Evolutionary conservation across 2,329 filamentous ascomycete genomes (phyloP).

Genomic region (Monosporascus sp.): DNA sequence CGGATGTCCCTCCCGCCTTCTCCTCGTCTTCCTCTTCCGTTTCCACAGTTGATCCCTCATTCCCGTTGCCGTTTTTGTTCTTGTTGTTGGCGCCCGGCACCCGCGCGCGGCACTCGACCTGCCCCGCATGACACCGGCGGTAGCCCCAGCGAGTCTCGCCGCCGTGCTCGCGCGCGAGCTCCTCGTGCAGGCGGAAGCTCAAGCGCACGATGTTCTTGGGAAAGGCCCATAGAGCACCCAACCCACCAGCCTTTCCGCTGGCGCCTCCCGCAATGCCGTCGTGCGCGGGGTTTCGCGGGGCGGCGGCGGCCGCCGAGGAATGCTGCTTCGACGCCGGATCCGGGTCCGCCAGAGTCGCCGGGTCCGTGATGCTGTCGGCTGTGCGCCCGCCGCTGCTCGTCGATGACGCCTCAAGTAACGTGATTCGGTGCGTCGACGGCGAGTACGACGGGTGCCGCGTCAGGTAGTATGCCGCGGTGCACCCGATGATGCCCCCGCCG

Average conservation of each 20-base stretch:
- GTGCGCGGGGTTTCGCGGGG: constrained; percentile 23
- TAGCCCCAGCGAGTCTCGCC: constrained; percentile 69
- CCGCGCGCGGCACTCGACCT: constrained; percentile 26
- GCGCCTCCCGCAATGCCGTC: constrained; percentile 63
- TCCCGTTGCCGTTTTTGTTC: not conserved
- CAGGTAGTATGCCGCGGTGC: constrained; percentile 67
- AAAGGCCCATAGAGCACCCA: constrained; percentile 71
- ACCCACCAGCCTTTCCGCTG: constrained; percentile 71
- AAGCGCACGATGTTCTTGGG: constrained; percentile 64
- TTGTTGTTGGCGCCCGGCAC: constrained; percentile 16
- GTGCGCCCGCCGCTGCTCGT: constrained; percentile 28
- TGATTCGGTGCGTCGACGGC: constrained; percentile 59
- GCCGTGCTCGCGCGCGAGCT: constrained; percentile 62
- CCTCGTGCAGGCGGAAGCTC: constrained; percentile 63
- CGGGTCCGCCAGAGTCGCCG: constrained; percentile 23
- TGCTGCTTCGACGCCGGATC: constrained; percentile 12
- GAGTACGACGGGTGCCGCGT: constrained; percentile 66
- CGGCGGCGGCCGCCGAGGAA: not conserved
- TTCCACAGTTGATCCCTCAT: not conserved
- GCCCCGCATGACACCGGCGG: constrained; percentile 34
- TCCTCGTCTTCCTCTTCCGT: not conserved
- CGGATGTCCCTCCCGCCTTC: not conserved
- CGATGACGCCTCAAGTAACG: constrained; percentile 64
- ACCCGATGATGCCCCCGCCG: constrained; percentile 73
- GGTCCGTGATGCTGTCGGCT: constrained; percentile 25